A percentile compares a stretch with the other conserved stretches of the same genome.
These are phyloP conservation scores for Suaeda aralocaspica DNA, from an alignment of 148 eudicot genomes.

Conservation along the genomic window DNA sequence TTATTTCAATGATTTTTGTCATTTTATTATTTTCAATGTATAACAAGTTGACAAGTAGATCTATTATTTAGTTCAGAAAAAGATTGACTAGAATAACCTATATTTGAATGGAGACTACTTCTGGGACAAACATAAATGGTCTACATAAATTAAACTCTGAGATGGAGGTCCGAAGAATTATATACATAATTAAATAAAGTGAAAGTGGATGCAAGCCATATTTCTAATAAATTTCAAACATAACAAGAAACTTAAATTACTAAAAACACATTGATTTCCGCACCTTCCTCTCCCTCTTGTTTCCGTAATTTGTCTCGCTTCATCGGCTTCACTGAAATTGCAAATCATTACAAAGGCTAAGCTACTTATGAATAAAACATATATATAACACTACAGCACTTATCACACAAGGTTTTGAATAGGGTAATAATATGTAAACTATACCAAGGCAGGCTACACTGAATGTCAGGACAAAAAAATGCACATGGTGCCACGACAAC, in stretches of 20 bases:
- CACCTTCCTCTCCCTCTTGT: slow-evolving; percentile 58
- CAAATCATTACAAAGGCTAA: slow-evolving; percentile 15
- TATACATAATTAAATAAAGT: background rate
- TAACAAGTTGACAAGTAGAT: background rate
- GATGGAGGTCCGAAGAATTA: background rate
- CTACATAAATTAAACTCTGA: background rate
- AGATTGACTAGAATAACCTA: background rate
- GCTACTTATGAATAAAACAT: background rate
- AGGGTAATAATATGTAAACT: background rate
- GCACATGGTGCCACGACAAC: background rate
- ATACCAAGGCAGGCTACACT: no score
- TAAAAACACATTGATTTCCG: slow-evolving; percentile 13
- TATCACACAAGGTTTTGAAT: background rate
- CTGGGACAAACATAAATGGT: background rate
- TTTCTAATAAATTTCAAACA: background rate
- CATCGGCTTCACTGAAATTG: slow-evolving; percentile 42
- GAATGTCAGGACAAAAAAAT: background rate
- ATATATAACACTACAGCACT: background rate
- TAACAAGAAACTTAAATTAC: background rate
- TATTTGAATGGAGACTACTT: background rate
- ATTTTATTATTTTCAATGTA: no score
- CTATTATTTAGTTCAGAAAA: background rate
- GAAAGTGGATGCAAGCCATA: background rate
- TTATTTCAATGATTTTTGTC: no score
- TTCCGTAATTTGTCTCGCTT: slow-evolving; percentile 46